Evolutionary conservation across 2,329 filamentous ascomycete genomes (phyloP).

Genomic region (Sodiomyces alkalinus): DNA sequence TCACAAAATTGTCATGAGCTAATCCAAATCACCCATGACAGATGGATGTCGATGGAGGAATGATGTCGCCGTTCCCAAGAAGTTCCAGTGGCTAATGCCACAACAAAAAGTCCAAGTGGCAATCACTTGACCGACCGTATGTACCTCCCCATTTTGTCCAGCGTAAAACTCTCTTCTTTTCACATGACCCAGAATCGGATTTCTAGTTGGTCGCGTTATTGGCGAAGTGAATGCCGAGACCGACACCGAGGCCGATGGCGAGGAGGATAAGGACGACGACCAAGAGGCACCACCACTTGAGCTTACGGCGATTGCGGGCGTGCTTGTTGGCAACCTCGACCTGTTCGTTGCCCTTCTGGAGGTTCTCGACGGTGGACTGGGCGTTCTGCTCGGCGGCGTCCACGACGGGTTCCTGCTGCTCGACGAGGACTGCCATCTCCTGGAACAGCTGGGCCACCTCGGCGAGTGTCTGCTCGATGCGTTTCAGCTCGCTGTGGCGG

Average conservation of each 20-base stretch:
- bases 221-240: slow-evolving; percentile 25
- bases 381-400: slow-evolving; percentile 49
- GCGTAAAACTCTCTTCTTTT: too few species aligned
- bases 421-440: slow-evolving; percentile 59
- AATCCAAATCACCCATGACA: too few species aligned
- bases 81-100: too few species aligned
- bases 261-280: slow-evolving; percentile 44
- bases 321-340: slow-evolving; percentile 52
- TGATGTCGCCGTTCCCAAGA: too few species aligned
- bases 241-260: slow-evolving; percentile 37
- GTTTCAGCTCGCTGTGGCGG: slow-evolving; percentile 69
- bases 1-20: neutral
- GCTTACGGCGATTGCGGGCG: slow-evolving; percentile 51
- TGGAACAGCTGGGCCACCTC: slow-evolving; percentile 59
- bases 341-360: slow-evolving; percentile 54
- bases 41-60: too few species aligned
- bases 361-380: slow-evolving; percentile 47
- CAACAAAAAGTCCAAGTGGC: too few species aligned
- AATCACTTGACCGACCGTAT: too few species aligned
- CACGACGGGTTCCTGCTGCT: slow-evolving; percentile 54
- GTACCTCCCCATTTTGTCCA: too few species aligned
- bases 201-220: slow-evolving; percentile 3
- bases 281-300: slow-evolving; percentile 69
- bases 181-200: neutral
- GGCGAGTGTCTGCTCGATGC: slow-evolving; percentile 59